Evolutionary conservation across 169 alveolate genomes (phyloP).

Genomic region (Plasmodium vivax): DNA sequence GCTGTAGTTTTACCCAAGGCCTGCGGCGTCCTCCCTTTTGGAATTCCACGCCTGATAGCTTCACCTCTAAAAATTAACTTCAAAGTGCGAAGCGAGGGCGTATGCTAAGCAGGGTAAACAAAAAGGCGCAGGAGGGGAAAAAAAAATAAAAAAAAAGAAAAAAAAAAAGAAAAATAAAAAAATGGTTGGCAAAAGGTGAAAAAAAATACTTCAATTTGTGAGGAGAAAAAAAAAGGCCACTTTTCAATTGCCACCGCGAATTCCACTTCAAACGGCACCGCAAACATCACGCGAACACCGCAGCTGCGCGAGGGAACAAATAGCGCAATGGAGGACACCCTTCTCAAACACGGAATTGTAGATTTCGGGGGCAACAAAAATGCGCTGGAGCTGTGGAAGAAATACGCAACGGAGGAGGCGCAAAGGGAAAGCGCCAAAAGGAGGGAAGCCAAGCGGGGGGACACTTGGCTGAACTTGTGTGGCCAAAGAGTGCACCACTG

Average conservation of each 20-base stretch:
- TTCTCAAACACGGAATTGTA: slow-evolving; percentile 22
- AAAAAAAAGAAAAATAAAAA: not conserved
- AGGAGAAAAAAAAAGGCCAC: not conserved
- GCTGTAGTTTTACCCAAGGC: not conserved
- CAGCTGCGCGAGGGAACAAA: not conserved
- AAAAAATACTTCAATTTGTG: not conserved
- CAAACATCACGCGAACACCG: not conserved
- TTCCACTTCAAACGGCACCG: not conserved
- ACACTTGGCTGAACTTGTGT: not conserved
- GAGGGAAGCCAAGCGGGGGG: not conserved
- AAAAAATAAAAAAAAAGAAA: not conserved
- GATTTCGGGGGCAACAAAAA: not conserved
- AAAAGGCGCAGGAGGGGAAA: not conserved
- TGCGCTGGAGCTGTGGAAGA: slow-evolving; percentile 50
- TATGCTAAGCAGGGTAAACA: not conserved
- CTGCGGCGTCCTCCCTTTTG: not conserved
- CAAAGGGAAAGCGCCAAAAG: not conserved
- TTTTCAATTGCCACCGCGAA: not conserved
- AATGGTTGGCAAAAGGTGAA: not conserved
- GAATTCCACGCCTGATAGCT: not conserved
- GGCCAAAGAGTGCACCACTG: slow-evolving; percentile 18
- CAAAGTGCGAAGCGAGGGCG: not conserved
- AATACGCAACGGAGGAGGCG: slow-evolving; percentile 23
- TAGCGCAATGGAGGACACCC: slow-evolving; percentile 17
- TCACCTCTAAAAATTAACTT: not conserved